Evolutionary conservation across 345 rosid genomes (phyloP), one percentile per base, ranked within the genome.

Genomic region (Lumnitzera littorea): DNA sequence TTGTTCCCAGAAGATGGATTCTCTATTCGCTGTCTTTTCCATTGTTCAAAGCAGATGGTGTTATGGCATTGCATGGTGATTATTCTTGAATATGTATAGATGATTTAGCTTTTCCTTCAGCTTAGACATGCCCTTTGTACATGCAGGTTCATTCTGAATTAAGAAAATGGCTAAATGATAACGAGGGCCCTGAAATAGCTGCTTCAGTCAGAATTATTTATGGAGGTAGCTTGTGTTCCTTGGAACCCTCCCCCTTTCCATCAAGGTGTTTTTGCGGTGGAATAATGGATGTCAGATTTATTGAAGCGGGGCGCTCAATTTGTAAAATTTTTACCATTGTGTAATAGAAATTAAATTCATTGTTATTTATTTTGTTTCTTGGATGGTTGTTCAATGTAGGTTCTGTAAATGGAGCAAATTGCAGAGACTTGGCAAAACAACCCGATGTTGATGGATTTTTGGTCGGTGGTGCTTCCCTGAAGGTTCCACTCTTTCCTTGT

Each of bases 391-490:
- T 2, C 46, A n/a, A 11, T 36, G 9, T 55, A 86, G 87, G 87
- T 29, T 87, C 90, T 47, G 95, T 87, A 5, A 87, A 77, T 61
- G 90, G 88, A 60, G 76, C 62, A 46, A 87, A 87, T 70, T 82
- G 88, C 86, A 78, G 68, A 64, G 88, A 82, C 57, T 67, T 84
- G 78, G 84, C 83, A 2, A 76, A 53, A 53, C 77, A 87, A 61
- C 75, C 83, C 4, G 88, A 87, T 64, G 75, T 87, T 27, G 95
- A 84, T 65, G 95, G 90, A 60, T 87, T 87, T 77, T 79, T 87
- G 77, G 95, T 87, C 49, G 90, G 88, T 11, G 95, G 90, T 62
- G 95, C 95, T 64, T 87, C 95, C 47, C 67, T 87, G 36, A 84
- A 87, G 88, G 90, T 84, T 61, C 13, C 27, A 47, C 11, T 50